phyloP scores from a whole-genome alignment of 768 basidiomycete genomes.

The Stropharia rugosoannulata region DNA sequence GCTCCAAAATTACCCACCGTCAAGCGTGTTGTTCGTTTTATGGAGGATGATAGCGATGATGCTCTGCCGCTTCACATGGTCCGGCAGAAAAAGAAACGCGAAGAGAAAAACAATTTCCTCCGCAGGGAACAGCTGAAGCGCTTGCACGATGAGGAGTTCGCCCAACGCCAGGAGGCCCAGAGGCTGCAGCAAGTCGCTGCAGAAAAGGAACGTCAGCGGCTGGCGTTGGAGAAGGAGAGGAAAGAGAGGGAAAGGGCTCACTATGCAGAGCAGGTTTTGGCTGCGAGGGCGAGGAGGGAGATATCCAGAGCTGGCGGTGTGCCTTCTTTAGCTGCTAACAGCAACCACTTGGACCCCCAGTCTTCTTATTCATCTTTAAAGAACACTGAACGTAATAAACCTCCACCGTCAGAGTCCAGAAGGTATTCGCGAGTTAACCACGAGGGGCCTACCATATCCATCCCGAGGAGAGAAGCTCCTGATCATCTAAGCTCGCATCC shows the following conservation, averaged over 20 bases:
- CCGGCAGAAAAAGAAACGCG: conserved; percentile 69
- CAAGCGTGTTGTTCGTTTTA: conserved; percentile 65
- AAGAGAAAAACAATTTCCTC: conserved; percentile 70
- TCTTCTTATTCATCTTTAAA: conserved; percentile 38
- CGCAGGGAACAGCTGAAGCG: conserved; percentile 58
- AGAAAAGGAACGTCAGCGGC: conserved; percentile 50
- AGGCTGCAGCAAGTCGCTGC: conserved; percentile 39
- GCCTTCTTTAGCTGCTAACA: conserved; percentile 25
- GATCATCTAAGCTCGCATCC: conserved; percentile 31
- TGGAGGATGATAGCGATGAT: conserved; percentile 67
- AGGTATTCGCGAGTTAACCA: conserved; percentile 35
- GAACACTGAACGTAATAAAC: conserved; percentile 42
- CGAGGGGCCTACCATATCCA: conserved; percentile 30
- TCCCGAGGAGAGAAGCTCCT: conserved; percentile 45
- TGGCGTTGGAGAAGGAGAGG: conserved; percentile 48
- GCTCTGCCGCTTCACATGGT: conserved; percentile 69
- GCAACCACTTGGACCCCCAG: conserved; percentile 28
- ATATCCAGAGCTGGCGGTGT: conserved; percentile 47
- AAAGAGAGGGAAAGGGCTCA: conserved; percentile 52
- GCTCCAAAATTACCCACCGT: conserved; percentile 14
- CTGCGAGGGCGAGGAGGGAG: conserved; percentile 62
- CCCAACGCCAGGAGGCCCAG: conserved; percentile 43
- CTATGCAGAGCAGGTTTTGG: conserved; percentile 60
- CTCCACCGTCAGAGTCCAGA: conserved; percentile 28
- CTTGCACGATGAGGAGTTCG: conserved; percentile 47